Percentiles rank a stretch among this genome's conserved stretches.
Conservation (phyloP, 2,329 filamentous ascomycete genomes). For the Cordyceps tenuipes region DNA sequence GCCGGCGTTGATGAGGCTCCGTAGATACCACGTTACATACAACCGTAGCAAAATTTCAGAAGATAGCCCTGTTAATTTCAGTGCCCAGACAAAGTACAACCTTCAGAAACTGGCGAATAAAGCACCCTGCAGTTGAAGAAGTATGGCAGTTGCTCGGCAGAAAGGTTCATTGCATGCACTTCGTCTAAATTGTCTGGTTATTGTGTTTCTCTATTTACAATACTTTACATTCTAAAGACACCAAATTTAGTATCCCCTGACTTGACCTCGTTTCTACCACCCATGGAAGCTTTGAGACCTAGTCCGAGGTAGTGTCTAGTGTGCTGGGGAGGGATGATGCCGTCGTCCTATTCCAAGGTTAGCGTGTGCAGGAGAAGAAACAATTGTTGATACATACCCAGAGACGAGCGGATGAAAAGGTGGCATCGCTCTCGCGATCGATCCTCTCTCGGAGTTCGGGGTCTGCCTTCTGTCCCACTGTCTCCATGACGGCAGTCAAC, state of each 20-base stretch:
- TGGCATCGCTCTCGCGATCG: conserved; percentile 80
- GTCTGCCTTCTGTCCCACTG: conserved; percentile 77
- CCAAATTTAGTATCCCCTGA: conserved; percentile 63
- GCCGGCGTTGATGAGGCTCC: conserved; percentile 7
- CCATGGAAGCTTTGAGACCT: conserved; percentile 63
- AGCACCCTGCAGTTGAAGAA: background rate
- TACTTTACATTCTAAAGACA: conserved; percentile 68
- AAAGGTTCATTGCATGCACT: background rate
- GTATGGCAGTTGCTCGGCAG: background rate
- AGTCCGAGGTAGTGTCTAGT: conserved; percentile 65
- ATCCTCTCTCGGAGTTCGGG: conserved; percentile 75
- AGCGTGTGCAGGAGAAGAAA: background rate
- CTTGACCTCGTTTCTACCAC: conserved; percentile 54
- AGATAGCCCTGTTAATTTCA: background rate
- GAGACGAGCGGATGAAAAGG: conserved; percentile 78
- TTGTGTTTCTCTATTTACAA: background rate
- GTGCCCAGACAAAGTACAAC: background rate
- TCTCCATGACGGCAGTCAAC: conserved; percentile 86
- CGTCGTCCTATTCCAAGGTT: conserved; percentile 52
- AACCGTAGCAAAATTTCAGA: background rate
- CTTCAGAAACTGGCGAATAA: too few relatives aligned
- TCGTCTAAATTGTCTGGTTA: background rate
- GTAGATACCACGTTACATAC: conserved; percentile 5
- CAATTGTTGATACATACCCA: conserved; percentile 54
- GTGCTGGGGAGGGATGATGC: conserved; percentile 69